Evolutionary conservation across 192 early-diverging fungal species (phyloP), one percentile per base, ranked within the genome.

Genomic region (Backusella luteola): DNA sequence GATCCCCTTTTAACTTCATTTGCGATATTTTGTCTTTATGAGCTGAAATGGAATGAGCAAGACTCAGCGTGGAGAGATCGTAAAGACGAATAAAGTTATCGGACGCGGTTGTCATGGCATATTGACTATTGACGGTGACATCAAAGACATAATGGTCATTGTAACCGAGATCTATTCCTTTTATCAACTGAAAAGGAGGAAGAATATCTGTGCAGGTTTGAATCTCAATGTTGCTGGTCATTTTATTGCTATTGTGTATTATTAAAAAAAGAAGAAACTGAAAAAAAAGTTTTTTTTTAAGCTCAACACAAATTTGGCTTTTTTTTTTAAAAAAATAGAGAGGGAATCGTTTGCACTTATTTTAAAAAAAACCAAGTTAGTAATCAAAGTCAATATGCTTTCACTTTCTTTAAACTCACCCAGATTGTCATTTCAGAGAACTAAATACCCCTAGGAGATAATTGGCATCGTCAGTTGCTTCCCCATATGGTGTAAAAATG

Each of bases 81-180:
- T 91, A 93, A 3, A 93, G 81, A 38, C 89, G 90, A 69, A 95
- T 87, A 73, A 87, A 79, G 46, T 90, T 71, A 49, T 88, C 86
- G 0, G 93, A 95, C 11, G 88, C 90, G 0, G 89, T 89, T 49
- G 88, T 87, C 73, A 85, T 81, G 44, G 82, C 74, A 69, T 84
- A 80, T 21, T 79, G 71, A 23, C 41, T 71, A 59, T 81, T 89
- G 8, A 84, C 83, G 1, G 76, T 78, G 23, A 90, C 84, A 77
- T 90, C 89, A 76, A 87, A 90, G 36, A 90, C 85, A 66, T 90
- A 90, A 21, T 83, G 79, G 66, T 87, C 83, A 23, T 78, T 79
- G 32, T 81, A 82, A 2, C 85, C 83, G 66, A 88, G 85, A 9
- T 80, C 78, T 0, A 86, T 84, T 11, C 72, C 69, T 5, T 79